These are phyloP conservation scores for Obelidium mucronatum DNA, from an alignment of 192 early-diverging fungal genomes.

Conservation along the genomic window DNA sequence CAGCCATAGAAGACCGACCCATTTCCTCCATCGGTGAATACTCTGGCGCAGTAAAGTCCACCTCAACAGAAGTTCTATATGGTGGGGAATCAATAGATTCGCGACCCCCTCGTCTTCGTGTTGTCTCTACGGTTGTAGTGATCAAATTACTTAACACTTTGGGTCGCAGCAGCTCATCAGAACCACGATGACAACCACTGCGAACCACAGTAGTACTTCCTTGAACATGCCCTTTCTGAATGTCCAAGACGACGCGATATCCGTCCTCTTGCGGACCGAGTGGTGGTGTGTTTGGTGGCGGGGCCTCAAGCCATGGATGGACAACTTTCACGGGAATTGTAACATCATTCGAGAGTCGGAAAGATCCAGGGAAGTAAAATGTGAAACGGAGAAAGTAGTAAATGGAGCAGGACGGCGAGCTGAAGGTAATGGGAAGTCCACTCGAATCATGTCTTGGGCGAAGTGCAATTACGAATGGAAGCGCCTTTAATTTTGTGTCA, in stretches of 20 bases:
- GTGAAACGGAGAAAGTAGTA: not conserved
- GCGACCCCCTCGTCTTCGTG: no score
- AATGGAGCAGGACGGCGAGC: not conserved
- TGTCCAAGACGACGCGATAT: not conserved
- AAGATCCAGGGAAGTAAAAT: not conserved
- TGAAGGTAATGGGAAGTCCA: slow-evolving; percentile 24
- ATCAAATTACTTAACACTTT: slow-evolving; percentile 3
- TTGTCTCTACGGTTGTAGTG: no score
- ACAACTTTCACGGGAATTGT: not conserved
- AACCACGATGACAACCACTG: no score
- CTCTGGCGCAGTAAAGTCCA: no score
- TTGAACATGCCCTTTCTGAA: not conserved
- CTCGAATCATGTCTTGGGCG: not conserved
- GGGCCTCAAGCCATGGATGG: not conserved
- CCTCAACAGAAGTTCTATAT: no score
- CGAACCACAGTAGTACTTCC: no score
- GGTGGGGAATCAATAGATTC: no score
- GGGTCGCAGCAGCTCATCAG: slow-evolving; percentile 1
- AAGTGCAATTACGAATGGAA: slow-evolving; percentile 13
- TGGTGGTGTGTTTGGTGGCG: not conserved
- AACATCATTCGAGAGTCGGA: not conserved
- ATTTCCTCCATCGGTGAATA: no score
- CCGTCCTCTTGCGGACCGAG: no score
- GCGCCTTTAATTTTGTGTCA: not conserved
- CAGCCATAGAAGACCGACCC: no score